Evolutionary conservation across 208 protist species (phyloP).

Genomic region (Leishmania aethiopica): DNA sequence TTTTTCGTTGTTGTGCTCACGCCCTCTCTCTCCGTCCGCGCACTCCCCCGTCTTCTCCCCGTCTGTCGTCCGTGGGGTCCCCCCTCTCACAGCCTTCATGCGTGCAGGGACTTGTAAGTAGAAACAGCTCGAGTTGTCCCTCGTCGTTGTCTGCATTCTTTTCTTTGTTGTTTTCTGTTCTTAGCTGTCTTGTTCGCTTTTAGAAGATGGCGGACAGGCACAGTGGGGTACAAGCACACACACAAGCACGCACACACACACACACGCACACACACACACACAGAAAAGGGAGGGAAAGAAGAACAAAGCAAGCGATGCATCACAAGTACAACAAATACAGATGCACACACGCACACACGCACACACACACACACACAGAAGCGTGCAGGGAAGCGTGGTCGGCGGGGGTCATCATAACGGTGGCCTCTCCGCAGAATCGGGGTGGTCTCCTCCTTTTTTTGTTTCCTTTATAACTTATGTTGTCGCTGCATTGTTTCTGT

Average conservation of each 20-base stretch:
- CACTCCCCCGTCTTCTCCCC: neutral
- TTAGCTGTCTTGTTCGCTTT: neutral
- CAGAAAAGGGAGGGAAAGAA: neutral
- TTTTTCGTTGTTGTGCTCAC: neutral
- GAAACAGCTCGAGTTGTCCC: neutral
- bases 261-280: neutral
- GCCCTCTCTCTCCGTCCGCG: neutral
- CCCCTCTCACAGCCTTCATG: neutral
- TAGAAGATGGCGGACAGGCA: neutral
- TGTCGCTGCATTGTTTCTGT: neutral
- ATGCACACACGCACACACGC: neutral
- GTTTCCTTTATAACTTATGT: neutral
- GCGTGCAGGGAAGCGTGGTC: neutral
- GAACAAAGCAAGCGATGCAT: neutral
- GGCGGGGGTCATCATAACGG: neutral
- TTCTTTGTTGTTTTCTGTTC: slow-evolving; percentile 11
- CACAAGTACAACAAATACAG: neutral
- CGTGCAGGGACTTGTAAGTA: neutral
- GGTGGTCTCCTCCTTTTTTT: neutral
- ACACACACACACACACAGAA: neutral
- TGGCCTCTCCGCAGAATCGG: neutral
- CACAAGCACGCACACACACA: neutral
- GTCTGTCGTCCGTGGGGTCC: neutral
- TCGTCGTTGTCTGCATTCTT: slow-evolving; percentile 10
- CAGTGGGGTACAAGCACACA: neutral